Conservation (phyloP, 176 grass and related monocot species). For the Triticum monococcum region DNA sequence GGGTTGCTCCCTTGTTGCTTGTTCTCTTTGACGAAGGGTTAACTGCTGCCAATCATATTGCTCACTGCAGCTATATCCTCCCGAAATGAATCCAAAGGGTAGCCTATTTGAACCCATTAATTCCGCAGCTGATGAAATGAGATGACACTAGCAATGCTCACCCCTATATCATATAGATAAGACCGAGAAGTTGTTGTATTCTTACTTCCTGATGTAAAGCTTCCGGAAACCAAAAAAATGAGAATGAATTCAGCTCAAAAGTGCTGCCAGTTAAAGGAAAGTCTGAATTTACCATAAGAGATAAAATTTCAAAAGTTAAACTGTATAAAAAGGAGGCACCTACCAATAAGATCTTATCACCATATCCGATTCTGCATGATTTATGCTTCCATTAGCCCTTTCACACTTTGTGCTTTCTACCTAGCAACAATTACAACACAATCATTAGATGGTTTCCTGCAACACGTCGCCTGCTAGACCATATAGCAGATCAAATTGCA, state of each 20-base stretch:
- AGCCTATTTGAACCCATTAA: slow-evolving; percentile 39
- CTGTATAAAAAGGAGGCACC: not conserved
- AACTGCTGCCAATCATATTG: slow-evolving; percentile 43
- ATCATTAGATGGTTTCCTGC: not conserved
- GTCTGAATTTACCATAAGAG: not conserved
- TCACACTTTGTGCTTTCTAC: not conserved
- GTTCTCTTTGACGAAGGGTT: slow-evolving; percentile 11
- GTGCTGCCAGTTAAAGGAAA: not conserved
- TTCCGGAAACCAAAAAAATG: not conserved
- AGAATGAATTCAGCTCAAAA: slow-evolving; percentile 2
- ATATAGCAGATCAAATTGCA: slow-evolving; percentile 12
- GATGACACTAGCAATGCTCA: not conserved
- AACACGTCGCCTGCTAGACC: not conserved
- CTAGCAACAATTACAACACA: slow-evolving; percentile 7
- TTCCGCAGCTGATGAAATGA: slow-evolving; percentile 2
- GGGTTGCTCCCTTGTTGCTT: slow-evolving; percentile 10
- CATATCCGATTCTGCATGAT: not conserved
- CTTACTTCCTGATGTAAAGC: not conserved
- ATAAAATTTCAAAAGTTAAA: not conserved
- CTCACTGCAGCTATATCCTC: slow-evolving; percentile 4
- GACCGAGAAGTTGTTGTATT: not conserved
- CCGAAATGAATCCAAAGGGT: slow-evolving; percentile 19
- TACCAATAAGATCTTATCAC: not conserved
- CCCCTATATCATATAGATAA: not conserved
- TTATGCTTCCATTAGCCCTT: slow-evolving; percentile 6